Base-by-base conservation (phyloP, 2,329 filamentous ascomycete genomes). In the Pseudogymnoascus sp. region DNA sequence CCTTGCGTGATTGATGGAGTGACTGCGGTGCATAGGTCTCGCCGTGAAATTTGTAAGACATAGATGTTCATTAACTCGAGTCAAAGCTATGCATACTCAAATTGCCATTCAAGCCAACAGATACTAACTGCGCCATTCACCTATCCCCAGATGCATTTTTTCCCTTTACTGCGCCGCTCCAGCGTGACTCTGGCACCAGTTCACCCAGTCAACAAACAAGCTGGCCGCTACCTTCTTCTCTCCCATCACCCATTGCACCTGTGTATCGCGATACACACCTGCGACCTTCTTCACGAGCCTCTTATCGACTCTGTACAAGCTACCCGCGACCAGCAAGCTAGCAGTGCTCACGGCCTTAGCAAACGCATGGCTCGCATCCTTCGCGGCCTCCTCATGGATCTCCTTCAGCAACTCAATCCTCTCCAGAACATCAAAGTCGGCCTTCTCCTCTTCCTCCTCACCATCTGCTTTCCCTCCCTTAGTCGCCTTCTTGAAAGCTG, bases 151-250 rank as follows among this genome's bases (percentile, higher is more conserved):
- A 25, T 7, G 3, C 6, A 5, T 32, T 18, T 54, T 20, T 8
- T 4, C n/a, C 43, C 22, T 25, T 54, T 9, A 43, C 39, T 43
- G 28, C n/a, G 47, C 47, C 28, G 34, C 59, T 6, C 32, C 58
- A 38, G 39, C 76, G 67, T 78, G 74, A 61, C 77, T 80, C 70
- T 81, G 78, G 69, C 81, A 85, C 88, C 88, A 91, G 69, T 90
- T 89, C 65, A 85, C 79, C 86, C 87, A 91, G 64, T 90, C 87
- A 2, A 78, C 78, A 67, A 90, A 89, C 73, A 91, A 87, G 0
- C 78, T 78, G 20, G 81, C 78, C 73, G 87, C 85, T 54, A 89
- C 77, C 72, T 80, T 81, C 68, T 80, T 78, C 34, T 81, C 81
- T 65, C 76, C 75, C 32, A 80, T 73, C 63, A 86, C 77, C 78